These are phyloP conservation scores for Lactarius deliciosus DNA, from an alignment of 768 basidiomycete species.

Conservation along the genomic window DNA sequence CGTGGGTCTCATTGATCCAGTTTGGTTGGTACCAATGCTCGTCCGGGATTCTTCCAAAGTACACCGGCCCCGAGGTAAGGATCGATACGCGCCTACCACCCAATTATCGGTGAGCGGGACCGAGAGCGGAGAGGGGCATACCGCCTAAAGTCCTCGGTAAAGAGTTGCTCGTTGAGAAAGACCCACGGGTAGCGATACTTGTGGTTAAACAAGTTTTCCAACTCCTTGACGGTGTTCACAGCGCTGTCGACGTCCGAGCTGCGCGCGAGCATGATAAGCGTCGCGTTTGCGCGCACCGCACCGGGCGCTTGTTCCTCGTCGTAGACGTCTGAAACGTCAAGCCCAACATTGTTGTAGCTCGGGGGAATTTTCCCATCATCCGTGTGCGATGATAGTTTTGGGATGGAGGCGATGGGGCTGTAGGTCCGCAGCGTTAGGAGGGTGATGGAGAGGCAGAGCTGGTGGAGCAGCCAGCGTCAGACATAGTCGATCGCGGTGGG, in stretches of 20 bases:
- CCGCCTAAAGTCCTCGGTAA: constrained; percentile 73
- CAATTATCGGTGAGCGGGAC: not conserved
- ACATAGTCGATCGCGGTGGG: not conserved
- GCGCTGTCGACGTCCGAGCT: constrained; percentile 63
- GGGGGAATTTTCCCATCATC: not conserved
- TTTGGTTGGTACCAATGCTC: constrained; percentile 51
- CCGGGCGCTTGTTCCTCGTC: not conserved
- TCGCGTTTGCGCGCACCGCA: constrained; percentile 34
- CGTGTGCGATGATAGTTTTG: not conserved
- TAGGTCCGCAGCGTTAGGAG: not conserved
- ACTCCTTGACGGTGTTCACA: constrained; percentile 62
- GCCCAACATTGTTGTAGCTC: not conserved
- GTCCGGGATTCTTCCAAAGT: constrained; percentile 45
- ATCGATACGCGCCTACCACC: constrained; percentile 33
- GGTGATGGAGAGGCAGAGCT: constrained; percentile 3
- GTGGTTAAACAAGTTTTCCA: constrained; percentile 88
- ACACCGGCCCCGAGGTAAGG: constrained; percentile 37
- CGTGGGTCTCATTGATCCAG: constrained; percentile 53
- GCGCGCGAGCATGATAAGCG: constrained; percentile 54
- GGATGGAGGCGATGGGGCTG: not conserved
- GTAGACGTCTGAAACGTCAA: not conserved
- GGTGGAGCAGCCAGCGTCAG: not conserved
- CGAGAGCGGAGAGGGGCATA: constrained; percentile 34
- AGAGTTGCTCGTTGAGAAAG: constrained; percentile 84
- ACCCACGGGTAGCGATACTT: constrained; percentile 82